Base-by-base conservation (phyloP, 2,329 filamentous ascomycete genomes). In the Triangularia setosa region DNA sequence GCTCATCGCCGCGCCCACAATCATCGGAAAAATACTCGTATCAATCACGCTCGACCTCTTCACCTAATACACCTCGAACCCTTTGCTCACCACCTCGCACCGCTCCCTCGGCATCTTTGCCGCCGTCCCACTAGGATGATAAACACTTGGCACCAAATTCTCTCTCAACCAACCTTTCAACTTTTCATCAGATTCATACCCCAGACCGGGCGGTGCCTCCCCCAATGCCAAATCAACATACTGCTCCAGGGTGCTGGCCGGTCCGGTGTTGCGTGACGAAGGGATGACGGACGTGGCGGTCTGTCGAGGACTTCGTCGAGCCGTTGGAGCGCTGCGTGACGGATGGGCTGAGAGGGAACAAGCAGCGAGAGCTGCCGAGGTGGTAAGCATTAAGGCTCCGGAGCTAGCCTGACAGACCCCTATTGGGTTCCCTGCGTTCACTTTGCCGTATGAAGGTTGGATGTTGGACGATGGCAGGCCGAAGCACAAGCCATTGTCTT, bases 21-120 rank as follows among this genome's bases (percentile, higher is more conserved):
- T 24, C 2, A 52, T 61, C n/a, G 60, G 60, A 28, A 54, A 56
- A 4, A 56, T 14, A 18, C 60, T 61, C 27, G 60, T 56, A 21
- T 61, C 60, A 9, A 61, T 28, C 60, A 61, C 60, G 21, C 52
- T 61, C n/a, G 57, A n/a, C 28, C 60, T 21, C 18, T 56, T 27
- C 1, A 63, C 56, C 0, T 73, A 73, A 23, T 74, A 70, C n/a
- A 75, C 73, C 48, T 65, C 21, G 55, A 75, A 28, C 1, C 70
- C 65, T 63, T 72, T 69, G 33, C 73, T 71, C 0, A 75, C 72
- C 4, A 72, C 70, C 4, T 73, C 74, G 2, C 74, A 74, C 30
- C 64, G 65, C 60, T 73, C 65, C 23, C 68, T 66, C 1, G 72
- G 70, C 70, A 73, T 70, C 70, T 71, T 75, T 18, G 73, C 69